Conservation (phyloP, 345 rosid species). For the Eucalyptus paniculata region DNA sequence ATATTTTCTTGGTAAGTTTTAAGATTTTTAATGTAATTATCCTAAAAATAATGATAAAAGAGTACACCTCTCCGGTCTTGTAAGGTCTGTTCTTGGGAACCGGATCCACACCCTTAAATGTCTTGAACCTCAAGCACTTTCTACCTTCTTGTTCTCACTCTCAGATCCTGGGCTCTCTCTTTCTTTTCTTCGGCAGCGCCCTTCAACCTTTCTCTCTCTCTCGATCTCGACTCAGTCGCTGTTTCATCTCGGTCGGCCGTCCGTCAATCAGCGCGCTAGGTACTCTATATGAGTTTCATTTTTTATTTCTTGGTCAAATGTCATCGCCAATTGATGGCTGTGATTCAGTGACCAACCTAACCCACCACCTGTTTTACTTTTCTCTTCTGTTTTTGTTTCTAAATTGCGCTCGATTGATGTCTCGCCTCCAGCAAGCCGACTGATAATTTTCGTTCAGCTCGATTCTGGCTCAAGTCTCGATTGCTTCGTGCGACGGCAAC, state of each 20-base stretch:
- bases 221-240: neutral
- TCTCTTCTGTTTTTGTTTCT: no score
- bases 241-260: neutral
- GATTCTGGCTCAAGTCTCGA: neutral
- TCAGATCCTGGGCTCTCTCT: neutral
- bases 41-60: no score
- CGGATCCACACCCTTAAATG: no score
- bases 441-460: neutral
- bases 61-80: fast-evolving
- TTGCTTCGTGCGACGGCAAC: neutral
- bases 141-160: neutral
- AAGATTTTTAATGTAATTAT: no score
- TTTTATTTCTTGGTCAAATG: neutral
- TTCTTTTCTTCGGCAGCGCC: fast-evolving
- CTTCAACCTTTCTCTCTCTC: neutral
- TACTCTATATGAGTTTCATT: neutral
- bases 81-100: no score
- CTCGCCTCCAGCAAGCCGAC: neutral
- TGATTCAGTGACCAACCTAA: neutral
- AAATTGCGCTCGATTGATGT: no score
- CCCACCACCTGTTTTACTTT: neutral
- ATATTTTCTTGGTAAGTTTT: no score
- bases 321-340: neutral
- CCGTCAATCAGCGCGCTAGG: neutral
- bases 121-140: no score